These are phyloP conservation scores for Fraxinus quadrangulata DNA, from an alignment of 257 asterid species.

Conservation along the genomic window DNA sequence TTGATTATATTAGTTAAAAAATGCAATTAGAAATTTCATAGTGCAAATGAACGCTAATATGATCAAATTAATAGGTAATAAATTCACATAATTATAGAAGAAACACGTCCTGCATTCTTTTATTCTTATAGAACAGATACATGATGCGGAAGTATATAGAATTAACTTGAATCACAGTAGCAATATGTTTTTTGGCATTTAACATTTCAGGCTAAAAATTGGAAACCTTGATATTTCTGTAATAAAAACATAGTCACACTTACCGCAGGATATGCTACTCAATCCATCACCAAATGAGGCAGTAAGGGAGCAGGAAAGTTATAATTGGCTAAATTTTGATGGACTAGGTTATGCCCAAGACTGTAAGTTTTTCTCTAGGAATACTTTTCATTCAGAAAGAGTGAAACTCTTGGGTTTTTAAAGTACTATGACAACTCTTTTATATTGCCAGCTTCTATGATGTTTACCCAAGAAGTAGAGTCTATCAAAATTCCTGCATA, in stretches of 20 bases:
- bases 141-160: not conserved
- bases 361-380: conserved; percentile 44
- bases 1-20: not conserved
- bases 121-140: not conserved
- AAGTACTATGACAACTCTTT: conserved; percentile 24
- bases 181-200: not conserved
- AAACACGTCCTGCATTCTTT: not conserved
- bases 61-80: not conserved
- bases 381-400: conserved; percentile 1
- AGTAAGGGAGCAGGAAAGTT: not conserved
- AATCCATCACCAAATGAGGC: not conserved
- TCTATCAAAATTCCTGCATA: conserved; percentile 38
- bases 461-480: conserved; percentile 41
- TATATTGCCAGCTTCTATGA: conserved; percentile 46
- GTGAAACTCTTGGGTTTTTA: conserved; percentile 14
- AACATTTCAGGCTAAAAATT: not conserved
- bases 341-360: conserved; percentile 32
- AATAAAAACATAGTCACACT: not conserved
- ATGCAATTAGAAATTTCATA: not conserved
- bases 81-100: not conserved
- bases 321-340: conserved; percentile 19
- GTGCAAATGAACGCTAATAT: not conserved
- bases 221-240: not conserved
- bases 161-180: not conserved
- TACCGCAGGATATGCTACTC: not conserved